A percentile compares a stretch with the other conserved stretches of the same genome.
These are phyloP conservation scores for Phytopythium sindhum DNA, from an alignment of 352 stramenopile species.

Conservation along the genomic window DNA sequence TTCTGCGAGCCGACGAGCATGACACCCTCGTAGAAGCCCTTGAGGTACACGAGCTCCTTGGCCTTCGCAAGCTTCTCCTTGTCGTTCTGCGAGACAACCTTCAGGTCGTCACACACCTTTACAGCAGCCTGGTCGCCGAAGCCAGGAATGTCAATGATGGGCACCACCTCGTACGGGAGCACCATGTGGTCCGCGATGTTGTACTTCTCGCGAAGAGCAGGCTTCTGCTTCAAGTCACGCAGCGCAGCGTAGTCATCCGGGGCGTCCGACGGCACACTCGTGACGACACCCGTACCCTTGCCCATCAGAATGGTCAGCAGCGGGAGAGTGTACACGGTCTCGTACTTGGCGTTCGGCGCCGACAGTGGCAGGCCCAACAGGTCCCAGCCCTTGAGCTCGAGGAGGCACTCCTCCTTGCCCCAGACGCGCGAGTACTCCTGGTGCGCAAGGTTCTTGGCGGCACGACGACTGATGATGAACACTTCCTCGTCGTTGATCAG, in stretches of 20 bases:
- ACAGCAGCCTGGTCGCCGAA: constrained; percentile 96
- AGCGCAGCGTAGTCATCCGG: constrained; percentile 99
- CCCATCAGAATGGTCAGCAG: constrained; percentile 99
- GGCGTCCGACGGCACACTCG: constrained; percentile 97
- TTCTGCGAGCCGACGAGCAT: constrained; percentile 98
- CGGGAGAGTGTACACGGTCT: constrained; percentile 99
- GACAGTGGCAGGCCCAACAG: constrained; percentile 95
- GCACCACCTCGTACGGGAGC: constrained; percentile 97
- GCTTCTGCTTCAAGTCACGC: constrained; percentile 98
- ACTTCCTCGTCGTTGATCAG: constrained; percentile 94
- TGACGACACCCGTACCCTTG: constrained; percentile 99
- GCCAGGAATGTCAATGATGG: constrained; percentile 99
- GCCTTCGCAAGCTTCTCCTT: constrained; percentile 98
- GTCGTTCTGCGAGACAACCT: constrained; percentile 99
- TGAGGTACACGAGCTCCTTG: constrained; percentile 98
- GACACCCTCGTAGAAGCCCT: constrained; percentile 99
- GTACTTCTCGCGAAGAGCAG: constrained; percentile 98
- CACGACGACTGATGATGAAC: constrained; percentile 94
- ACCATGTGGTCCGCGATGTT: constrained; percentile 98
- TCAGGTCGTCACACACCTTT: constrained; percentile 96
- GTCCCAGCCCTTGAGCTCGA: constrained; percentile 95
- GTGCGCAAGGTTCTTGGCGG: constrained; percentile 94
- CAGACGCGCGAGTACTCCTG: constrained; percentile 90
- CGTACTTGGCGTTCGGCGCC: constrained; percentile 95
- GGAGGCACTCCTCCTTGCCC: constrained; percentile 85